Percentiles rank a stretch among this genome's conserved stretches.
Evolutionary conservation across 208 protist genomes (phyloP).

Genomic region (Chromosphaera perkinsii): DNA sequence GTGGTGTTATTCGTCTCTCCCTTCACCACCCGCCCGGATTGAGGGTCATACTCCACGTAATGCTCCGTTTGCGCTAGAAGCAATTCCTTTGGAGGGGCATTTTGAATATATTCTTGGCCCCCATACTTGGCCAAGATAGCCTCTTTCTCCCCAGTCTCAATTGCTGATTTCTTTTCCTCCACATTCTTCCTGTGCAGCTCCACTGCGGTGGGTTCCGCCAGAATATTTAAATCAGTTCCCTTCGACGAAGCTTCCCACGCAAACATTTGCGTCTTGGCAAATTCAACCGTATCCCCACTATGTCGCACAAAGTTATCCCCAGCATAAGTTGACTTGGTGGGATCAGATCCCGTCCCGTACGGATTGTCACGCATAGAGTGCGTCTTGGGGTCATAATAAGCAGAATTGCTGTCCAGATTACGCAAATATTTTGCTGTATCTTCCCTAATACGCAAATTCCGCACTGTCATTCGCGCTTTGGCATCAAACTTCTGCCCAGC

Average conservation of each 20-base stretch:
- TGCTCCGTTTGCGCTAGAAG: constrained; percentile 66
- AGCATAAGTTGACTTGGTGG: constrained; percentile 20
- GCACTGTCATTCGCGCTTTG: constrained; percentile 36
- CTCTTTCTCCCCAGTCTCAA: constrained; percentile 6
- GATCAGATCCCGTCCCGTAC: constrained; percentile 8
- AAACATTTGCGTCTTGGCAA: constrained; percentile 63
- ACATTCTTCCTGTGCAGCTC: constrained; percentile 54
- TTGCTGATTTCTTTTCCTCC: constrained; percentile 32
- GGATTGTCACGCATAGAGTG: constrained; percentile 79
- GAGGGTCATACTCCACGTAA: constrained; percentile 74
- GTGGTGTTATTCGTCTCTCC: constrained; percentile 46
- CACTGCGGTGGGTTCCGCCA: constrained; percentile 66
- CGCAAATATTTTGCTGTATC: constrained; percentile 85
- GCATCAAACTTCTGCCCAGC: constrained; percentile 28
- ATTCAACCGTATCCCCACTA: constrained; percentile 56
- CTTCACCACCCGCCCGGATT: constrained; percentile 60
- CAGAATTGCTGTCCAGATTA: constrained; percentile 76
- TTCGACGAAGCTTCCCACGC: constrained; percentile 53
- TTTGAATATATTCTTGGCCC: constrained; percentile 65
- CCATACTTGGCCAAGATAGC: constrained; percentile 68
- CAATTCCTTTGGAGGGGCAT: constrained; percentile 43
- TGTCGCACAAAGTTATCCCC: constrained; percentile 77
- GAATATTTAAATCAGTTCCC: constrained; percentile 16
- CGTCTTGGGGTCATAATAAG: constrained; percentile 86
- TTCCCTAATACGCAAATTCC: constrained; percentile 72